Percentiles rank a stretch among this genome's conserved stretches.
Conservation (phyloP, 2,329 filamentous ascomycete genomes). For the Dactylellina parvicollis region DNA sequence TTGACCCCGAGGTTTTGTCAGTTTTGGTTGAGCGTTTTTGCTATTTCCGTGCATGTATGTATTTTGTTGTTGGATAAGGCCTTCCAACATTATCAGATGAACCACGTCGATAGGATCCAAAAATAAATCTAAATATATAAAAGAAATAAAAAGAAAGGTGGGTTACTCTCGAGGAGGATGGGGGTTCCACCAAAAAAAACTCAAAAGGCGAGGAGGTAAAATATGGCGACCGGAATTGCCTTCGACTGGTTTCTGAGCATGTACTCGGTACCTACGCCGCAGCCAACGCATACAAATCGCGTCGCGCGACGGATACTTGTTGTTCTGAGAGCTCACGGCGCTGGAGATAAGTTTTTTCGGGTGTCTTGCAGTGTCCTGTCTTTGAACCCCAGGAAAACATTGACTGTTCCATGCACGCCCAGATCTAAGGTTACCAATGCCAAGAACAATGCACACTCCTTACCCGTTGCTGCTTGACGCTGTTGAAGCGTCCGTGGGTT, state of each 20-base stretch:
- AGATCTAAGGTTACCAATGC: slow-evolving; percentile 40
- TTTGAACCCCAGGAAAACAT: slow-evolving; percentile 21
- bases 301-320: slow-evolving; percentile 13
- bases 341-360: slow-evolving; percentile 33
- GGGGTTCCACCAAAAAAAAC: background rate
- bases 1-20: no score
- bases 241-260: background rate
- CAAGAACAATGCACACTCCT: slow-evolving; percentile 30
- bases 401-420: slow-evolving; percentile 25
- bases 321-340: background rate
- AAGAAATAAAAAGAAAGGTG: no score
- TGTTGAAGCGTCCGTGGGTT: slow-evolving; percentile 11
- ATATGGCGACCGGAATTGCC: background rate
- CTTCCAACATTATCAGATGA: background rate
- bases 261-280: background rate
- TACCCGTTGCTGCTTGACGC: slow-evolving; percentile 40
- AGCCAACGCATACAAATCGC: background rate
- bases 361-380: background rate
- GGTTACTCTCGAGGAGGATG: background rate
- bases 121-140: slow-evolving; percentile 29
- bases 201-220: background rate
- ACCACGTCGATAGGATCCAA: slow-evolving; percentile 24
- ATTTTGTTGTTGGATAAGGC: background rate
- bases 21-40: no score
- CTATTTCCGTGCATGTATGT: background rate